Conservation (phyloP, 1,139 yeast genomes). For the Sugiyamaella paludigena region DNA sequence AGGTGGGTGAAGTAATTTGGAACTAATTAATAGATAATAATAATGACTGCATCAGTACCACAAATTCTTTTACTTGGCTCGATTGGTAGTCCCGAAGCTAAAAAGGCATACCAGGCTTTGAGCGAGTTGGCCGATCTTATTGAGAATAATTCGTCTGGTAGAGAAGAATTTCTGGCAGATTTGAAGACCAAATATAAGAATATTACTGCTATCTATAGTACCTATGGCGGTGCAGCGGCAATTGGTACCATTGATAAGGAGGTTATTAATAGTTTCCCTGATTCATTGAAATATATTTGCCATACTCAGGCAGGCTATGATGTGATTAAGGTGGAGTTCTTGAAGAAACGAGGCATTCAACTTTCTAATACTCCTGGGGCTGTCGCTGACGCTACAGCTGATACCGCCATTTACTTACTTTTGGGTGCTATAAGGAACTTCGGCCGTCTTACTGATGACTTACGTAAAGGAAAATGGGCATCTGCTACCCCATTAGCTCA, state of each 20-base stretch:
- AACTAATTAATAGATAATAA: neutral
- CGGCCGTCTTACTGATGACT: conserved; percentile 39
- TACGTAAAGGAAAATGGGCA: conserved; percentile 42
- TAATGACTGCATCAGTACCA: conserved; percentile 7
- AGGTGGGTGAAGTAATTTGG: too few species aligned
- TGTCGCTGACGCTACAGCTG: conserved; percentile 76
- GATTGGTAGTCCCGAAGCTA: conserved; percentile 19
- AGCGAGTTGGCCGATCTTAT: conserved; percentile 29
- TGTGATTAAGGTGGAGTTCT: conserved; percentile 49
- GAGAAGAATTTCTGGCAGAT: conserved; percentile 36
- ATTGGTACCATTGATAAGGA: conserved; percentile 75
- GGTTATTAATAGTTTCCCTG: conserved; percentile 58
- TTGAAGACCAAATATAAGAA: conserved; percentile 34
- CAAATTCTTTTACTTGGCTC: conserved; percentile 8
- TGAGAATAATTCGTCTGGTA: conserved; percentile 19
- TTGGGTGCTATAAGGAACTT: conserved; percentile 63
- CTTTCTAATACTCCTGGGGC: conserved; percentile 67
- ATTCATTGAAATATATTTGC: conserved; percentile 58
- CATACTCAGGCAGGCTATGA: conserved; percentile 97
- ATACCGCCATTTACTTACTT: conserved; percentile 59
- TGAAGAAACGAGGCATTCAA: conserved; percentile 52
- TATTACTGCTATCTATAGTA: conserved; percentile 34
- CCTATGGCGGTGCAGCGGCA: conserved; percentile 11
- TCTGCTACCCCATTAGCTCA: conserved; percentile 36
- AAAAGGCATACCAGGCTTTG: conserved; percentile 28